Evolutionary conservation across 2,329 filamentous ascomycete species (phyloP).

Genomic region (Parafenestella ontariensis): DNA sequence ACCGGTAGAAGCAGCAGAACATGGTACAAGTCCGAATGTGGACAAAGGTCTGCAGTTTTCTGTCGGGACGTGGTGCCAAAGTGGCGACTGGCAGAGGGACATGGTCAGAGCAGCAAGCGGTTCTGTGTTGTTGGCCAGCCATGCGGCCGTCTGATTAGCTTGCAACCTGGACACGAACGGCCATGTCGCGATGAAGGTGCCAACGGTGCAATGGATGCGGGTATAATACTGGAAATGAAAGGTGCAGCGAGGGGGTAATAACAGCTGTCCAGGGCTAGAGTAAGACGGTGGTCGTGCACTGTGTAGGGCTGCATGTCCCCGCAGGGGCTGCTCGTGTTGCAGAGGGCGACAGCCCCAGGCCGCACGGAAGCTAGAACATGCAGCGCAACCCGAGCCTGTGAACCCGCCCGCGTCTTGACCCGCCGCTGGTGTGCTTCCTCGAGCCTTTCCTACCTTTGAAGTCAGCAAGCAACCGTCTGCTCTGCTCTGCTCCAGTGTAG

Average conservation of each 20-base stretch:
- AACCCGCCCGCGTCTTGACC: conserved; percentile 21
- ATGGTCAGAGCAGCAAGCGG: no score
- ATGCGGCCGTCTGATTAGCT: background rate
- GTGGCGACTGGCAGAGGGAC: conserved; percentile 3
- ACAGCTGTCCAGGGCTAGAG: background rate
- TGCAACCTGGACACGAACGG: background rate
- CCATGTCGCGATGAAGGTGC: background rate
- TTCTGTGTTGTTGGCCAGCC: background rate
- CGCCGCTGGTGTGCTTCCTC: conserved; percentile 25
- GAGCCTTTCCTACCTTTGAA: conserved; percentile 25
- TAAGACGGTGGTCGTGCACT: background rate
- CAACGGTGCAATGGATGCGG: conserved; percentile 2
- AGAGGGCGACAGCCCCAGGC: conserved; percentile 19
- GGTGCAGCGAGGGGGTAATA: background rate
- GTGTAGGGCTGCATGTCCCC: background rate
- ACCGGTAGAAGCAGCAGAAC: background rate
- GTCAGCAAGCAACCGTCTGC: conserved; percentile 23
- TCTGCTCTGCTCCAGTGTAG: conserved; percentile 25
- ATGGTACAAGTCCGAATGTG: background rate
- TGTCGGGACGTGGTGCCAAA: background rate
- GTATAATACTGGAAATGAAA: background rate
- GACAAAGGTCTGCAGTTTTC: background rate
- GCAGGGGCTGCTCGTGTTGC: background rate
- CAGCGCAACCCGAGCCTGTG: conserved; percentile 21
- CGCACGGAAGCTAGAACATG: conserved; percentile 30